phyloP scores from a whole-genome alignment of 495 filamentous ascomycete genomes.

The Trichocladium antarcticum region DNA sequence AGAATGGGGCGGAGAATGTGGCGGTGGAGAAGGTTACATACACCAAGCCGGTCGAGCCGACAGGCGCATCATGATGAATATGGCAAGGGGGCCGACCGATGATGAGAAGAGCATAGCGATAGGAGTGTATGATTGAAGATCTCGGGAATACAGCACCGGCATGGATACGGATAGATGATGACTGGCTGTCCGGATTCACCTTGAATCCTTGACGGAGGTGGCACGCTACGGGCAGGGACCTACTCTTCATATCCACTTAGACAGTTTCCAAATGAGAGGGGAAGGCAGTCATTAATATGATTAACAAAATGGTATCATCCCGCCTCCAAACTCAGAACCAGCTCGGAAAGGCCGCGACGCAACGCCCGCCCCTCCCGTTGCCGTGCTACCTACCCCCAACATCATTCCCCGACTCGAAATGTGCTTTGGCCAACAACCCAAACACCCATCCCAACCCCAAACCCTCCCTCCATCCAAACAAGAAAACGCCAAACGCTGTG shows the following conservation, averaged over 20 bases:
- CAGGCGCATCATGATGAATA: slow-evolving; percentile 29
- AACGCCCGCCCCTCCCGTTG: no score
- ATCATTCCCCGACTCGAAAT: no score
- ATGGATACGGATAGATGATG: neutral
- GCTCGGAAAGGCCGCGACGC: no score
- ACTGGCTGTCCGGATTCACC: neutral
- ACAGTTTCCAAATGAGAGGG: neutral
- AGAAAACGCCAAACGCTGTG: slow-evolving; percentile 25
- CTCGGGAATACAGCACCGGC: slow-evolving; percentile 5
- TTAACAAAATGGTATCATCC: neutral
- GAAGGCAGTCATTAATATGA: neutral
- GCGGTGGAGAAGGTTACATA: slow-evolving; percentile 97
- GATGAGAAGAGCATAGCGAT: neutral
- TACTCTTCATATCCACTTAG: no score
- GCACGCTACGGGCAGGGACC: neutral
- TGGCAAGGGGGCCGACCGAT: neutral
- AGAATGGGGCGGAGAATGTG: slow-evolving; percentile 80
- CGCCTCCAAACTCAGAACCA: neutral
- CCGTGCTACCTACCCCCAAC: no score
- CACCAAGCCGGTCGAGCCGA: slow-evolving; percentile 63
- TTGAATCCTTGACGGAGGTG: neutral
- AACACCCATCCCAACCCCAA: neutral
- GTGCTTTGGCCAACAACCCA: no score
- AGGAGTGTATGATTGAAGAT: neutral
- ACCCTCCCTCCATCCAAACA: slow-evolving; percentile 3